Percentiles rank a stretch among this genome's conserved stretches.
These are phyloP conservation scores for Elsinoe necatrix DNA, from an alignment of 2,329 filamentous ascomycete genomes.

Conservation along the genomic window DNA sequence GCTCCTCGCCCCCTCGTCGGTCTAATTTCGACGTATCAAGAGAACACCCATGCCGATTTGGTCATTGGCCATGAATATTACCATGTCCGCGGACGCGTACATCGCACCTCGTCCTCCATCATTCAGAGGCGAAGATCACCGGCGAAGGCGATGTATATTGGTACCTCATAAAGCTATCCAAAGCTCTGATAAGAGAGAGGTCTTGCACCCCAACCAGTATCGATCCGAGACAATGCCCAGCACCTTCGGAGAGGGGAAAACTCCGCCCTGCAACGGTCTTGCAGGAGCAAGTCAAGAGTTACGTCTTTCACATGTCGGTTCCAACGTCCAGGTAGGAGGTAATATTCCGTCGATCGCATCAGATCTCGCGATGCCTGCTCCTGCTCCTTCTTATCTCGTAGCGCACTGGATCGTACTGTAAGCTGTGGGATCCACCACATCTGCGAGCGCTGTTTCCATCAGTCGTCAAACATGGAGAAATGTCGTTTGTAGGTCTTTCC, in stretches of 20 bases:
- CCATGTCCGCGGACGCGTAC: background rate
- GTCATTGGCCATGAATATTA: background rate
- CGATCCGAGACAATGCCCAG: constrained; percentile 2
- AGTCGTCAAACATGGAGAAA: background rate
- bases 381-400: background rate
- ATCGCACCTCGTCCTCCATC: background rate
- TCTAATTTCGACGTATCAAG: constrained; percentile 6
- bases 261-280: background rate
- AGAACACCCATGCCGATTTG: background rate
- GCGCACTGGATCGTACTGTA: background rate
- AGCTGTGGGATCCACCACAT: background rate
- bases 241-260: background rate
- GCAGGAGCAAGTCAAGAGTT: background rate
- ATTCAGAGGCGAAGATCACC: background rate
- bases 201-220: background rate
- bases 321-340: constrained; percentile 1
- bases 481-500: background rate
- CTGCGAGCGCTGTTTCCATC: background rate
- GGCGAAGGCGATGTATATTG: constrained; percentile 1
- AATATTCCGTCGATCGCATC: background rate
- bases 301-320: constrained; percentile 5
- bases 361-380: background rate
- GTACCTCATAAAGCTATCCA: constrained; percentile 1
- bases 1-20: background rate
- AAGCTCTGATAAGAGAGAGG: background rate